Evolutionary conservation across 2,329 filamentous ascomycete species (phyloP), one percentile per base, ranked within the genome.

Genomic region (Arthroderma sp.): DNA sequence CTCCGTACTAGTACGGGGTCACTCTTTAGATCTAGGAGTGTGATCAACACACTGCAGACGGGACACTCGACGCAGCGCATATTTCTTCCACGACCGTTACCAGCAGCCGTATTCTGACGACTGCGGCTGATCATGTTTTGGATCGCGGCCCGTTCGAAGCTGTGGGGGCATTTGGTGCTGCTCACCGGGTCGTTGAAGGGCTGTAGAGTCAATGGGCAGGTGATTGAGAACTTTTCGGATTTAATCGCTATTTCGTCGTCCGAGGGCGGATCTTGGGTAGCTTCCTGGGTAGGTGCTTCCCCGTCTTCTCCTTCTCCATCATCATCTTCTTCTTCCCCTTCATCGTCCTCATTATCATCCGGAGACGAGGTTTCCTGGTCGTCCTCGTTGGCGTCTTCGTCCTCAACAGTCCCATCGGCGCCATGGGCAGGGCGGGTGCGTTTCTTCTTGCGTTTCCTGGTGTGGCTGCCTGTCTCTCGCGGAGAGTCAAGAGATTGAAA

Each of bases 141-240:
- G 58, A 79, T 78, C 0, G 76, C 76, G 1, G 64, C 60, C 17
- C 68, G 71, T 62, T 79, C 77, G 62, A 78, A 79, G 53, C 69
- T 75, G 61, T 79, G 77, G 0, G 72, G 74, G 60, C 77, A 79
- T 64, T 76, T 75, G 0, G 67, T 72, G 61, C 73, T 77, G 4
- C 70, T 77, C 1, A 78, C 71, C 0, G 77, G 77, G 57, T 77
- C 69, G 5, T 63, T 63, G 67, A 76, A 78, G 2, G 66, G 65
- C 19, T 70, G 69, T 1, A 78, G 67, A 1, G 77, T 79, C 23
- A 79, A 63, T 0, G 77, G 77, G 58, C 77, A 79, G 59, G 71
- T 74, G 37, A 74, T 68, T 2, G 73, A 75, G 58, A 74, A 68
- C 35, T 68, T 70, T 62, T 79, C 76, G 59, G 69, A 64, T 43